Conservation (phyloP, 306 rosid genomes). For the Inga laurina region DNA sequence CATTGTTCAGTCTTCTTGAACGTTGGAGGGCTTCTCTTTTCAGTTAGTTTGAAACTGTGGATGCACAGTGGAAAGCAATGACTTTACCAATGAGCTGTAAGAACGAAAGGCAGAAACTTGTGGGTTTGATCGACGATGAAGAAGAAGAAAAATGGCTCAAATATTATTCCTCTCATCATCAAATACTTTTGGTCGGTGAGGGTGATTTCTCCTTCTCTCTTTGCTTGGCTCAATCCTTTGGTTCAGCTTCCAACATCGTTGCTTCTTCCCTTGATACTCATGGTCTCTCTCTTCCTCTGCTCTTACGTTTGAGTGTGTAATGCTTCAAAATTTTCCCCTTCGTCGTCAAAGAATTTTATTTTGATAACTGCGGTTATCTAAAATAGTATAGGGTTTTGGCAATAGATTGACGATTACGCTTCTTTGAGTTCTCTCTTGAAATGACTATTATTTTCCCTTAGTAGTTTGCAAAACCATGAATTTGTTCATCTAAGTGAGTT, state of each 20-base stretch:
- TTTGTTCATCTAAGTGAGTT: background rate
- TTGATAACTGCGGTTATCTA: background rate
- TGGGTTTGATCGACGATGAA: background rate
- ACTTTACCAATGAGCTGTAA: background rate
- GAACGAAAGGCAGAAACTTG: background rate
- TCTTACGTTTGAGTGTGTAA: background rate
- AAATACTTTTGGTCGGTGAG: constrained; percentile 58
- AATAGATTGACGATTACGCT: background rate
- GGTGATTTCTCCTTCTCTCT: constrained; percentile 69
- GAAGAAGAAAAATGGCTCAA: constrained; percentile 40
- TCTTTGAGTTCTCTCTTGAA: background rate
- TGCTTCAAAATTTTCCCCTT: background rate
- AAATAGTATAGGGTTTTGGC: background rate
- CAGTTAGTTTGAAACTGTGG: background rate
- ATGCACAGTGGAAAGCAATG: background rate
- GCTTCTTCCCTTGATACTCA: constrained; percentile 49
- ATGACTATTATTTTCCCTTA: background rate
- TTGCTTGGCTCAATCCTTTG: constrained; percentile 44
- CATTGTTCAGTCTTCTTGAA: background rate
- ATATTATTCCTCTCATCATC: constrained; percentile 48
- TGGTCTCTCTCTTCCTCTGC: constrained; percentile 13
- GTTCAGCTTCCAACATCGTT: constrained; percentile 46
- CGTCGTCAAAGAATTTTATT: background rate
- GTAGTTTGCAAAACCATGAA: background rate
- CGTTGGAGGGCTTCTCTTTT: background rate